Evolutionary conservation across 352 stramenopile genomes (phyloP).

Genomic region (Phytophthora colocasiae): DNA sequence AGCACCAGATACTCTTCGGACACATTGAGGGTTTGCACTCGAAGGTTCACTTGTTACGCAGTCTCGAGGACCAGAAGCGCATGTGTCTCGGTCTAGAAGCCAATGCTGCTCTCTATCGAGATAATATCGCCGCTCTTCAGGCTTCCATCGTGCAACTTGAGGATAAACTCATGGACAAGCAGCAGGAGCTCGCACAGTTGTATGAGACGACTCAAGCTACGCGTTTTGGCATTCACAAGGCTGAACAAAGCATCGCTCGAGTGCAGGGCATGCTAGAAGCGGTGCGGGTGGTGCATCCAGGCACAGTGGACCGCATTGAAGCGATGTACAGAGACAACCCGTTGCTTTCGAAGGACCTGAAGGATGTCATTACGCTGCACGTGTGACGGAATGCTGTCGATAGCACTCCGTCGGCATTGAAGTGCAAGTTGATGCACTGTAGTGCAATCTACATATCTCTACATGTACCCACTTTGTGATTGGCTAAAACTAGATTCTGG

Average conservation of each 20-base stretch:
- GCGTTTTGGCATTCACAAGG: conserved; percentile 73
- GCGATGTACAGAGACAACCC: conserved; percentile 71
- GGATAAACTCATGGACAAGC: conserved; percentile 63
- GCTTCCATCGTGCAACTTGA: conserved; percentile 64
- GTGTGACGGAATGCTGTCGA: too few species aligned
- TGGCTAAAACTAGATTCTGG: too few species aligned
- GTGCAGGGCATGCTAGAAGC: conserved; percentile 80
- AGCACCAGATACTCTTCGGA: conserved; percentile 79
- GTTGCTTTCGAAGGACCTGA: conserved; percentile 69
- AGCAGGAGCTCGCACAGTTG: conserved; percentile 65
- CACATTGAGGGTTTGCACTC: conserved; percentile 75
- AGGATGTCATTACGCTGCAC: conserved; percentile 64
- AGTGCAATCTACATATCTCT: too few species aligned
- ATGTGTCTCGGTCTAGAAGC: conserved; percentile 70
- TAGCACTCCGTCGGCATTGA: too few species aligned
- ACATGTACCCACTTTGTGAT: too few species aligned
- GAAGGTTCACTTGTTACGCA: conserved; percentile 64
- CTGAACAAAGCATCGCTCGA: conserved; percentile 75
- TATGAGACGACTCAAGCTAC: conserved; percentile 70
- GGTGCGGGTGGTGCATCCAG: conserved; percentile 71
- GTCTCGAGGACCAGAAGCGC: conserved; percentile 81
- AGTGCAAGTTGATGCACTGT: too few species aligned
- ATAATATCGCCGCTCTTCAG: conserved; percentile 71
- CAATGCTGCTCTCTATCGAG: conserved; percentile 64
- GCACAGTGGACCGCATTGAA: conserved; percentile 71